phyloP scores from a whole-genome alignment of 1,139 yeast genomes.

The Blastobotrys capitulatus region DNA sequence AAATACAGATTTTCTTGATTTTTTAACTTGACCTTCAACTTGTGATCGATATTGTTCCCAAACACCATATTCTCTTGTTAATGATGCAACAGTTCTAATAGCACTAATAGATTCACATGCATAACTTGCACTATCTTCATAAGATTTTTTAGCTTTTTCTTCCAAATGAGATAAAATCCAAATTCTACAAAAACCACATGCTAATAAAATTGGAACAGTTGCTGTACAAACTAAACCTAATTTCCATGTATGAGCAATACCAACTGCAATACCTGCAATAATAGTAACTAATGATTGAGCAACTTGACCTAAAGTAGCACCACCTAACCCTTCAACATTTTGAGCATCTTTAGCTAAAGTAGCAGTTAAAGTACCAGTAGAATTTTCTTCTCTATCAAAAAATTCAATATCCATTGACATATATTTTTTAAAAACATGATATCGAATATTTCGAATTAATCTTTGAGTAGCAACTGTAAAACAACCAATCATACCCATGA shows the following conservation, averaged over 20 bases:
- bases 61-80: constrained; percentile 35
- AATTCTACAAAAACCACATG: constrained; percentile 74
- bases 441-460: constrained; percentile 32
- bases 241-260: constrained; percentile 64
- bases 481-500: constrained; percentile 29
- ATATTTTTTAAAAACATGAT: constrained; percentile 30
- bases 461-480: constrained; percentile 29
- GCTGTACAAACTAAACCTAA: constrained; percentile 57
- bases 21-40: constrained; percentile 29
- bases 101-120: constrained; percentile 35
- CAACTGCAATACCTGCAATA: constrained; percentile 64
- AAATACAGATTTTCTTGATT: constrained; percentile 26
- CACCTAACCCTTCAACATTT: constrained; percentile 77
- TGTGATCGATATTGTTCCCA: constrained; percentile 25
- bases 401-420: constrained; percentile 78
- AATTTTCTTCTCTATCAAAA: constrained; percentile 58
- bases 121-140: constrained; percentile 35
- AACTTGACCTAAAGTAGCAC: constrained; percentile 75
- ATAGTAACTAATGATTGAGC: constrained; percentile 70
- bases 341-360: constrained; percentile 81
- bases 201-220: constrained; percentile 59
- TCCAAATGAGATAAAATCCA: constrained; percentile 71
- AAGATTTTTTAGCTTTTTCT: constrained; percentile 39
- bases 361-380: constrained; percentile 75
- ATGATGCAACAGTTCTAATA: constrained; percentile 35